Evolutionary conservation across 164 flowering plant species (phyloP), one percentile per base, ranked within the genome.

Genomic region (Pachysandra terminalis): DNA sequence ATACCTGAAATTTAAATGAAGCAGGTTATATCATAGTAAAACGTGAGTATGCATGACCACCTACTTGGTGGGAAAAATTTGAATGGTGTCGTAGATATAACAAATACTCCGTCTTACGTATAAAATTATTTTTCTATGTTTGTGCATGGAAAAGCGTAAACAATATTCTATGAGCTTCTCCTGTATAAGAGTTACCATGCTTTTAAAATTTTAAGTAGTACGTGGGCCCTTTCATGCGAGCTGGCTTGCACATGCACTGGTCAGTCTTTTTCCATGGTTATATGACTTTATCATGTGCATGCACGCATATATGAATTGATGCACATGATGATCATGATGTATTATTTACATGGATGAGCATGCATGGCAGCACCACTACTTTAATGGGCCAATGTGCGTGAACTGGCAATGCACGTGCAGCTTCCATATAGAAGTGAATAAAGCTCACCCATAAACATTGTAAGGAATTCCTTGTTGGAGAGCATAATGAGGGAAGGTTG

Each of bases 401-500:
- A 76, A 80, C 69, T 79, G 83, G 79, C 77, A 76, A 72, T 26
- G 71, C 79, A 77, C 78, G 72, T 77, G 74, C 54, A 35, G 55
- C 14, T 56, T 56, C 59, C 21, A 45, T 68, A 59, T 23, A 25
- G 32, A n/a, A 19, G 16, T 4, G 21, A 56, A 22, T 41, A 64
- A 54, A 57, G 56, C 64, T 17, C 76, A 89, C 93, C 93, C 97
- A 79, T 84, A 90, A 12, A 90, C 73, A 79, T 85, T 86, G 59
- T 84, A 90, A 63, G 95, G 91, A 70, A 87, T 66, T 45, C 93
- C 93, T 86, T 87, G 97, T 65, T 88, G 97, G 87, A 92, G 79
- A 79, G 91, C 89, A 85, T 90, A 88, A 86, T 90, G 98, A 85
- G 98, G 89, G 81, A 86, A 87, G 79, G 86, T 79, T 74, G 90